These are phyloP conservation scores for Alternaria triticimaculans DNA, from an alignment of 2,329 filamentous ascomycete species.

Conservation along the genomic window DNA sequence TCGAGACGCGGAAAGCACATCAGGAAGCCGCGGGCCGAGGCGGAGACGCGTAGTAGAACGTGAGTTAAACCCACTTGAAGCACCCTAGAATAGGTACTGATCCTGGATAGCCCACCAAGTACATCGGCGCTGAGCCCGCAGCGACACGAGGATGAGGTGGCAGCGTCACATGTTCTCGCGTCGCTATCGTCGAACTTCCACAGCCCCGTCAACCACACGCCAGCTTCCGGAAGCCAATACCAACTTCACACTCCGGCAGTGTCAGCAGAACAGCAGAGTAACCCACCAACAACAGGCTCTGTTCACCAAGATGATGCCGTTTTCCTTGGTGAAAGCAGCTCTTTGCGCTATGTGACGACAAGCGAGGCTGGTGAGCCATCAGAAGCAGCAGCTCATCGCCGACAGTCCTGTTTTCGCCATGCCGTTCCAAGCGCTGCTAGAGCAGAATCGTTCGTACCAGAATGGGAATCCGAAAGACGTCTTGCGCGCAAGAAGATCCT, in stretches of 20 bases:
- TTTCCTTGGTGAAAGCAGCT: conserved; percentile 58
- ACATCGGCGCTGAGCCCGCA: conserved; percentile 18
- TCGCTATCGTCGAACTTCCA: conserved; percentile 38
- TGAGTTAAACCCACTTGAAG: conserved; percentile 16
- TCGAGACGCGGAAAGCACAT: conserved; percentile 54
- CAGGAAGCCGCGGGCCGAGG: conserved; percentile 28
- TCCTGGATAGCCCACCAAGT: not conserved
- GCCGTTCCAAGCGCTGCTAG: conserved; percentile 43
- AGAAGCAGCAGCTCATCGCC: conserved; percentile 39
- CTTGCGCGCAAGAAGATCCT: conserved; percentile 47
- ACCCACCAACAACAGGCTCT: conserved; percentile 21
- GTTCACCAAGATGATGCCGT: conserved; percentile 36
- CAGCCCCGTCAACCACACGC: conserved; percentile 23
- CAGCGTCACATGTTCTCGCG: conserved; percentile 38
- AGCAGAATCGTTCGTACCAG: conserved; percentile 46
- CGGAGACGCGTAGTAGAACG: conserved; percentile 17
- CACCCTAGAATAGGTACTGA: not conserved
- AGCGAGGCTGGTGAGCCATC: conserved; percentile 23
- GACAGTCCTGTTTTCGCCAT: conserved; percentile 33
- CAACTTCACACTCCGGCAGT: conserved; percentile 22
- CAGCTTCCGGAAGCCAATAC: conserved; percentile 13
- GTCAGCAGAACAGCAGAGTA: conserved; percentile 14
- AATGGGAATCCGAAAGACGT: conserved; percentile 46
- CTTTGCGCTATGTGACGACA: conserved; percentile 56
- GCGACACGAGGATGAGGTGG: conserved; percentile 37